phyloP scores from a whole-genome alignment of 257 asterid species.

The Nicotiana undulata region DNA sequence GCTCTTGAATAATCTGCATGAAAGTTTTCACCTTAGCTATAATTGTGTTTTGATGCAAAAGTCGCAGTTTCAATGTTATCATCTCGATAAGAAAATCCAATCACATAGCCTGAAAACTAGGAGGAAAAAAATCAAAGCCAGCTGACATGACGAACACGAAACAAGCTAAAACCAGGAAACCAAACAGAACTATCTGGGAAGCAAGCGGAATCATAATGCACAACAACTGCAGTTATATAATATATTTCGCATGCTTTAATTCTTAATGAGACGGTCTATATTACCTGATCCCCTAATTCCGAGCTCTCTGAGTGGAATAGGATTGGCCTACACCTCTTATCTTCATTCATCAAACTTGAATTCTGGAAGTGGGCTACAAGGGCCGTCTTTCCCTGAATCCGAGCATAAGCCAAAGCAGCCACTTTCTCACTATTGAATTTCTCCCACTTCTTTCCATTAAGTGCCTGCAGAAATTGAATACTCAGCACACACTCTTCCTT shows the following conservation, averaged over 20 bases:
- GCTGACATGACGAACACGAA: not conserved
- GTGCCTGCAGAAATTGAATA: conserved; percentile 31
- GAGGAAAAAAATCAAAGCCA: not conserved
- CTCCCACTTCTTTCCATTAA: conserved; percentile 77
- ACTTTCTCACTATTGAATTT: conserved; percentile 77
- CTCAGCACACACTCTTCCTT: not conserved
- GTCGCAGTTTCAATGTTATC: not conserved
- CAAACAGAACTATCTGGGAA: not conserved
- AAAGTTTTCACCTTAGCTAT: not conserved
- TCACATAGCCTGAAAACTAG: not conserved
- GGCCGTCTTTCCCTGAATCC: conserved; percentile 71
- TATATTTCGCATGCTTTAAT: not conserved
- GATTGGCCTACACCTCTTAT: conserved; percentile 69
- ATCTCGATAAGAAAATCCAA: not conserved
- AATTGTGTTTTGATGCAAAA: not conserved
- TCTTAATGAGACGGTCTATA: not conserved
- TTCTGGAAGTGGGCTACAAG: conserved; percentile 71
- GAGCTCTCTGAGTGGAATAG: conserved; percentile 38
- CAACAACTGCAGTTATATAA: not conserved
- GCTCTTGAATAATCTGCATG: conserved; percentile 29
- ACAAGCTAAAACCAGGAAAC: not conserved
- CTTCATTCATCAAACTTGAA: conserved; percentile 82
- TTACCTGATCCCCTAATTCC: conserved; percentile 35
- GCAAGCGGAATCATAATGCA: not conserved
- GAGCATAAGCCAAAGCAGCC: conserved; percentile 70